Evolutionary conservation across 1,284 basidiomycete genomes (phyloP), one percentile per base, ranked within the genome.

Genomic region (Ceratobasidium sp.): DNA sequence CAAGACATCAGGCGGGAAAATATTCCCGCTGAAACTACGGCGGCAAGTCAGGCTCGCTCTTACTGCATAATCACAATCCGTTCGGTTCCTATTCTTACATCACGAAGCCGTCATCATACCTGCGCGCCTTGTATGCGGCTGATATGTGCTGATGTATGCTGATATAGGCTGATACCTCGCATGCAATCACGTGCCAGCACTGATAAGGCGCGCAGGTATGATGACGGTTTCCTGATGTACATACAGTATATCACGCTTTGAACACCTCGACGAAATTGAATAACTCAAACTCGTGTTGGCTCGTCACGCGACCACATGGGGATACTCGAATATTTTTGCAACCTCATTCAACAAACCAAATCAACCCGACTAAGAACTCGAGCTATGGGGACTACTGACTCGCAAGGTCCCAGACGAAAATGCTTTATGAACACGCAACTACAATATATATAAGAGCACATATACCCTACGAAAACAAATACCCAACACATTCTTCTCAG

Each of bases 241-340:
- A 17, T 48, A 17, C 78, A 95, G 95, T 79, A 92, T 96, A 81
- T 89, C 92, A 0, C 87, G 86, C 77, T 86, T 97, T 10, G 96
- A 97, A 83, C 89, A 94, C 84, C 88, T 98, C 7, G 96, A 98
- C 82, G 96, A 98, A 84, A 87, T 96, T 15, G 96, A 98, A 83
- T 96, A 98, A 84, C 88, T 98, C 23, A 93, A 96, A 70, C 89
- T 98, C 2, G 93, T 98, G 1, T 86, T 97, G 46, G 88, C 88
- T 3, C 96, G 98, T 83, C 97, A 98, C 84, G 94, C 93, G 17
- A 90, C 97, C 68, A 93, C 92, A 0, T 97, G 94, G 94, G 93
- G 84, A 0, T 83, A 66, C 42, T 56, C 74, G 1, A 20, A 76
- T 57, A 4, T 33, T 46, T 46, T 23, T 13, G 6, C 48, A 12